These are phyloP conservation scores for Hymenoscyphus linearis DNA, from an alignment of 2,329 filamentous ascomycete genomes.

Conservation along the genomic window DNA sequence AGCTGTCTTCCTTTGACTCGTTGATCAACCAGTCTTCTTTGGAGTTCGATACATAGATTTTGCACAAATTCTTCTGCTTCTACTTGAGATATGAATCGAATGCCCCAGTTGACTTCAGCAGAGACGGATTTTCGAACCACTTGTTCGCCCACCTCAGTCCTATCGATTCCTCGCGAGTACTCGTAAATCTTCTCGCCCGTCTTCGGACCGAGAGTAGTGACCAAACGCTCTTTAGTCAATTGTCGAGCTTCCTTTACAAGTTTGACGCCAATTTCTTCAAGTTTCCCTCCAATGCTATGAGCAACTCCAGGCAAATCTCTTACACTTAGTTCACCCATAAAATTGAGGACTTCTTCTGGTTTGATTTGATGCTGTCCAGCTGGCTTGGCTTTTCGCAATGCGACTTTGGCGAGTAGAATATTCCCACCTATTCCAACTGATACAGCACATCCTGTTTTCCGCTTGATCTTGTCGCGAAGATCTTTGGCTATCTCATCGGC, in stretches of 20 bases:
- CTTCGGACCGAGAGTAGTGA: slow-evolving; percentile 75
- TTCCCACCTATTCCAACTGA: slow-evolving; percentile 91
- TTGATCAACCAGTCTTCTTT: slow-evolving; percentile 74
- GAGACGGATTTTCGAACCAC: slow-evolving; percentile 88
- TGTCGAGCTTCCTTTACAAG: slow-evolving; percentile 78
- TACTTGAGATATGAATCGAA: slow-evolving; percentile 85
- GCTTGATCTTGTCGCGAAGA: slow-evolving; percentile 66
- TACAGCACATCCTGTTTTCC: slow-evolving; percentile 75
- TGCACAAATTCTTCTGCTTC: slow-evolving; percentile 90
- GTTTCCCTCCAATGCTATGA: slow-evolving; percentile 77
- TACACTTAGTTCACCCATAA: slow-evolving; percentile 73
- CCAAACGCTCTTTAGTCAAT: slow-evolving; percentile 69
- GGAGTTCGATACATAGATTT: slow-evolving; percentile 79
- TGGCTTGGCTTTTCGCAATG: slow-evolving; percentile 86
- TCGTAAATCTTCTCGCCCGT: slow-evolving; percentile 89
- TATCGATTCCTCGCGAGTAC: slow-evolving; percentile 84
- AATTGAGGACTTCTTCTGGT: slow-evolving; percentile 69
- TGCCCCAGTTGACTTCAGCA: slow-evolving; percentile 97
- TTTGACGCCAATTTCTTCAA: slow-evolving; percentile 81
- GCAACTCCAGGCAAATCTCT: slow-evolving; percentile 88
- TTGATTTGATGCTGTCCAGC: slow-evolving; percentile 87
- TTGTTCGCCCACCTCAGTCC: slow-evolving; percentile 78
- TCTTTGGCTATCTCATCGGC: slow-evolving; percentile 64
- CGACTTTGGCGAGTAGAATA: slow-evolving; percentile 85
- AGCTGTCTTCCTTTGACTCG: slow-evolving; percentile 81